phyloP scores from a whole-genome alignment of 2,329 filamentous ascomycete species.

The Pseudocercospora cruenta region DNA sequence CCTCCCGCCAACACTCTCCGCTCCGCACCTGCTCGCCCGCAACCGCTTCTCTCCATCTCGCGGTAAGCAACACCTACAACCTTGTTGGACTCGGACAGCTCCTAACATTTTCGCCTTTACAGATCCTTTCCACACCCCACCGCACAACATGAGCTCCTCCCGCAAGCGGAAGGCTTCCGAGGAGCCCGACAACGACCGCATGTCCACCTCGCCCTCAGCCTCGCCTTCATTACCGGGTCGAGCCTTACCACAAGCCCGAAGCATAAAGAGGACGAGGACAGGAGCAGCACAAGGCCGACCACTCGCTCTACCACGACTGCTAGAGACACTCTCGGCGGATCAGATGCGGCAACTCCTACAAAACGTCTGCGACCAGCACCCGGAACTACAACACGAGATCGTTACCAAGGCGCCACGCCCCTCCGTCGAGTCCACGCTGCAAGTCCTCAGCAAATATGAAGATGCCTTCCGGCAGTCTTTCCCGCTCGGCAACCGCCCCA shows the following conservation, averaged over 20 bases:
- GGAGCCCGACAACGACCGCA: slow-evolving; percentile 70
- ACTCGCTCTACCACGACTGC: slow-evolving; percentile 72
- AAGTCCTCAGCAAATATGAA: slow-evolving; percentile 82
- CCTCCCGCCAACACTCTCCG: slow-evolving; percentile 60
- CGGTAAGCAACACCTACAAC: slow-evolving; percentile 52
- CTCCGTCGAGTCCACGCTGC: slow-evolving; percentile 76
- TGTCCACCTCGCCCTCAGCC: slow-evolving; percentile 84
- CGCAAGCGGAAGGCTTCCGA: slow-evolving; percentile 89
- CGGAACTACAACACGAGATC: slow-evolving; percentile 82
- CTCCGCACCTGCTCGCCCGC: slow-evolving; percentile 66
- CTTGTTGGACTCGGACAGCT: slow-evolving; percentile 42
- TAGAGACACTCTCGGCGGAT: slow-evolving; percentile 87
- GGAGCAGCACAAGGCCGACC: slow-evolving; percentile 68
- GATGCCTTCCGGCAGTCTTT: slow-evolving; percentile 75
- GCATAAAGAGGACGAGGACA: slow-evolving; percentile 68
- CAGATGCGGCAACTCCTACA: slow-evolving; percentile 86
- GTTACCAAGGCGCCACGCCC: slow-evolving; percentile 84
- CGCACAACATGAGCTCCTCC: slow-evolving; percentile 45
- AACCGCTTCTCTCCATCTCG: slow-evolving; percentile 63
- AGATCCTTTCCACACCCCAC: slow-evolving; percentile 33
- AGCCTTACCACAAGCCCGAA: slow-evolving; percentile 61
- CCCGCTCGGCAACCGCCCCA: slow-evolving; percentile 80
- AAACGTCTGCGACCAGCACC: slow-evolving; percentile 86
- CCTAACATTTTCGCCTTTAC: slow-evolving; percentile 39
- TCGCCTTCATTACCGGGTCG: slow-evolving; percentile 77